These are phyloP conservation scores for Phylloporus rhodoxanthus DNA, from an alignment of 768 basidiomycete genomes.

Conservation along the genomic window DNA sequence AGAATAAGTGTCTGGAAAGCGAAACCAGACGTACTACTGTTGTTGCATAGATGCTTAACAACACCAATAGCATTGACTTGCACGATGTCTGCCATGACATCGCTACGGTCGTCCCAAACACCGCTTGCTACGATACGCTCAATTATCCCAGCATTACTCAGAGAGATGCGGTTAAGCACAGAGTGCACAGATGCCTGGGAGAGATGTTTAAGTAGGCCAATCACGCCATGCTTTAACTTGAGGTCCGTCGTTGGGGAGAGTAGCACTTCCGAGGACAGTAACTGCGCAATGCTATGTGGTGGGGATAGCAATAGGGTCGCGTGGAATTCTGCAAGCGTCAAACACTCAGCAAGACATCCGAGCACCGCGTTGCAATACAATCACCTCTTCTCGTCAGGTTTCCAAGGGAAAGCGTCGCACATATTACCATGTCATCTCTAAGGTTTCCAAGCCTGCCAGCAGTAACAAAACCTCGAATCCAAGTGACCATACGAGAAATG, in stretches of 20 bases:
- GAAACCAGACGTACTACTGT: slow-evolving; percentile 48
- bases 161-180: slow-evolving; percentile 47
- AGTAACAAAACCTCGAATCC: slow-evolving; percentile 59
- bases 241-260: slow-evolving; percentile 56
- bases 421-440: slow-evolving; percentile 76
- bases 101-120: slow-evolving; percentile 66
- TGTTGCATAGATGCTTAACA: slow-evolving; percentile 81
- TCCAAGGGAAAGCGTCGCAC: slow-evolving; percentile 76
- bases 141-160: slow-evolving; percentile 61
- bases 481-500: slow-evolving; percentile 65
- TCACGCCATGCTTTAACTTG: slow-evolving; percentile 83
- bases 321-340: slow-evolving; percentile 43
- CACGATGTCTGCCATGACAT: slow-evolving; percentile 76
- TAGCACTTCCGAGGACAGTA: slow-evolving; percentile 52
- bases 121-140: slow-evolving; percentile 54
- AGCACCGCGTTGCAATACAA: not conserved
- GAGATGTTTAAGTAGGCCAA: slow-evolving; percentile 84
- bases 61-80: slow-evolving; percentile 86
- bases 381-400: slow-evolving; percentile 75
- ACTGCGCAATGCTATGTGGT: slow-evolving; percentile 56
- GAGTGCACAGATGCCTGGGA: slow-evolving; percentile 63
- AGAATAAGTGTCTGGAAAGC: slow-evolving; percentile 24
- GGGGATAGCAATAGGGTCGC: slow-evolving; percentile 58
- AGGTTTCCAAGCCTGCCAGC: slow-evolving; percentile 28
- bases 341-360: slow-evolving; percentile 6